Conservation (phyloP, 352 stramenopile species). For the Globisporangium radiosum region DNA sequence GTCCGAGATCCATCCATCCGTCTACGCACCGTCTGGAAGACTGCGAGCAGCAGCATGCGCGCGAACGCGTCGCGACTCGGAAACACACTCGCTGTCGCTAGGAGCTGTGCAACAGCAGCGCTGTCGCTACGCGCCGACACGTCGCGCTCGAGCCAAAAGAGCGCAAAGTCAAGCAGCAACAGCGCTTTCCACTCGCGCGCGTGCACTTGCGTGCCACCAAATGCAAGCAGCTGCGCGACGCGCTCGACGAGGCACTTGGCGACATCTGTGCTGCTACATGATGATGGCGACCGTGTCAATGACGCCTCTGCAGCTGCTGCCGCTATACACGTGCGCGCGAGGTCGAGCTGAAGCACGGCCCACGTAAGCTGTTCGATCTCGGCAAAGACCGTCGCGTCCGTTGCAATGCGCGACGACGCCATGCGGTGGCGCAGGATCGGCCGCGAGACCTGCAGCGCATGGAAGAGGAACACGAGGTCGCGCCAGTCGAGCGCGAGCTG, state of each 20-base stretch:
- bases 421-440: constrained; percentile 69
- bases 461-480: constrained; percentile 64
- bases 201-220: constrained; percentile 62
- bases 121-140: too few relatives aligned
- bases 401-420: constrained; percentile 42
- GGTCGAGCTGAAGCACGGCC: constrained; percentile 12
- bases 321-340: neutral
- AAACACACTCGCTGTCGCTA: neutral
- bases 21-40: constrained; percentile 14
- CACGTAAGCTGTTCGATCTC: constrained; percentile 41
- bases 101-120: too few relatives aligned
- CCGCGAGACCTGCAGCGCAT: constrained; percentile 69
- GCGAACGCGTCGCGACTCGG: constrained; percentile 5
- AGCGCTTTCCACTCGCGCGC: constrained; percentile 71
- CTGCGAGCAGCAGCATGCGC: constrained; percentile 12
- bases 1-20: neutral
- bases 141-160: constrained; percentile 47
- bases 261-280: constrained; percentile 2
- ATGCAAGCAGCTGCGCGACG: constrained; percentile 40
- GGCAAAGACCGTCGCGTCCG: constrained; percentile 35
- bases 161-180: constrained; percentile 63
- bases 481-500: constrained; percentile 30
- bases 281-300: neutral
- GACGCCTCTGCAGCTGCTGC: neutral
- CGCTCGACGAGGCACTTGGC: constrained; percentile 25